Base-by-base conservation (phyloP, 139 green algal species). In the Micractinium conductrix region DNA sequence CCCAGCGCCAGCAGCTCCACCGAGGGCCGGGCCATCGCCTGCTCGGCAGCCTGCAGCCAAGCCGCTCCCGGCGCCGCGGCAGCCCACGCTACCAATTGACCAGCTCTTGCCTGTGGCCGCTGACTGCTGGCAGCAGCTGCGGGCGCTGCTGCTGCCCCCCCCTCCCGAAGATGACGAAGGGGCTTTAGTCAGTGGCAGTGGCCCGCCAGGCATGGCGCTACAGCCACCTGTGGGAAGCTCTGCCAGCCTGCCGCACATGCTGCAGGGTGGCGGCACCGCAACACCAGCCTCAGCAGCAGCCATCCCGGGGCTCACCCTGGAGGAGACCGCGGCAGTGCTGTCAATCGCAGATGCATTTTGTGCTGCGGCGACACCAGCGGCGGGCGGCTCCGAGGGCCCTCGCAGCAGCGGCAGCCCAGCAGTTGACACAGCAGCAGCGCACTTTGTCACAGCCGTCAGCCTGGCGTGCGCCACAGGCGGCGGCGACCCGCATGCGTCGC, bases 301-400 rank as follows among this genome's bases (percentile, higher is more conserved):
- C 43, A 74, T 74, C n/a, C 83, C 73, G 6, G 76, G 84, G 26
- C 84, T 88, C 9, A 65, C 76, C 8, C 26, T 80, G 4, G 84
- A 76, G 2, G 84, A 85, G 40, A 85, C 76, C 0, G 26, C 22
- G 0, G 65, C 37, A 4, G 58, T 88, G 62, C 74, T 88, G 37
- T 63, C 84, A 24, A 55, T 85, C 6, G 76, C 65, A 17, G 26
- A 8, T 8, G 69, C 50, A 10, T 68, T 87, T 8, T 45, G 28
- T 1, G 40, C 26, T 24, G 70, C 4, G n/a, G n/a, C n/a, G n/a
- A n/a, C n/a, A n/a, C n/a, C n/a, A 3, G 43, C 58, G 35, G 58
- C n/a, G 19, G 26, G 33, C 26, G 33, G 14, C 30, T 5, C 22
- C 1, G 50, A 30, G 12, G n/a, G 33, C 21, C 21, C 37, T 37